A percentile compares a stretch with the other conserved stretches of the same genome.
phyloP scores from a whole-genome alignment of 768 basidiomycete genomes.

The Polyporus arcularius region DNA sequence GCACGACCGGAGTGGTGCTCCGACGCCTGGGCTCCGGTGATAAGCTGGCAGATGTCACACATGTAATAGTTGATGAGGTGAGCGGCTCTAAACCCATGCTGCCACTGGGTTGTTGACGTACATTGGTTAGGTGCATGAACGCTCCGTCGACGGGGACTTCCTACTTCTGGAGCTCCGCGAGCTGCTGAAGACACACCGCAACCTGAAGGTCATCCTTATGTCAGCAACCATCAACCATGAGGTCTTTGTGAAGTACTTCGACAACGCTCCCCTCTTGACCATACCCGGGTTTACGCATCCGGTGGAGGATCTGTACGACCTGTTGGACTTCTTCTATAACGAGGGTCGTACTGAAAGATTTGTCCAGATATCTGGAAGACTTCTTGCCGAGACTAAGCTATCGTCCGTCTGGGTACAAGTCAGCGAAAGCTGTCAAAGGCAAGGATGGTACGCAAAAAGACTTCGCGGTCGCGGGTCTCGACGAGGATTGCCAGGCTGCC shows the following conservation, averaged over 20 bases:
- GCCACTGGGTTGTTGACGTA: neutral
- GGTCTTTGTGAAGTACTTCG: conserved; percentile 81
- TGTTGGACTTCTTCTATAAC: neutral
- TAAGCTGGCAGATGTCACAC: conserved; percentile 67
- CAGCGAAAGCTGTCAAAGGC: conserved; percentile 38
- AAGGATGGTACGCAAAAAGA: conserved; percentile 26
- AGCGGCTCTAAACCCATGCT: conserved; percentile 9
- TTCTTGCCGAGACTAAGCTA: conserved; percentile 61
- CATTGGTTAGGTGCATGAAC: conserved; percentile 75
- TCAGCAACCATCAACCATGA: conserved; percentile 94
- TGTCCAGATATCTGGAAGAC: conserved; percentile 80
- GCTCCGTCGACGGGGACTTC: conserved; percentile 90
- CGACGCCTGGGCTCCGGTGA: conserved; percentile 77
- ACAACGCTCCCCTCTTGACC: conserved; percentile 73
- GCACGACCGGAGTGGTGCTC: conserved; percentile 92
- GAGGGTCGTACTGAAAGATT: neutral
- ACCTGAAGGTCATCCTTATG: conserved; percentile 85
- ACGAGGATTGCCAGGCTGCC: conserved; percentile 48
- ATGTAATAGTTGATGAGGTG: conserved; percentile 91
- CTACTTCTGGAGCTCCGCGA: conserved; percentile 83
- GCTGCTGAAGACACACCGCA: conserved; percentile 60
- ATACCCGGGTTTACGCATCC: conserved; percentile 86
- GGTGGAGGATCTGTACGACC: conserved; percentile 69
- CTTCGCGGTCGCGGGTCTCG: conserved; percentile 54
- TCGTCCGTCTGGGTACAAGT: conserved; percentile 44